These are phyloP conservation scores for Farysia itapuensis DNA, from an alignment of 1,284 basidiomycete species.

Conservation along the genomic window DNA sequence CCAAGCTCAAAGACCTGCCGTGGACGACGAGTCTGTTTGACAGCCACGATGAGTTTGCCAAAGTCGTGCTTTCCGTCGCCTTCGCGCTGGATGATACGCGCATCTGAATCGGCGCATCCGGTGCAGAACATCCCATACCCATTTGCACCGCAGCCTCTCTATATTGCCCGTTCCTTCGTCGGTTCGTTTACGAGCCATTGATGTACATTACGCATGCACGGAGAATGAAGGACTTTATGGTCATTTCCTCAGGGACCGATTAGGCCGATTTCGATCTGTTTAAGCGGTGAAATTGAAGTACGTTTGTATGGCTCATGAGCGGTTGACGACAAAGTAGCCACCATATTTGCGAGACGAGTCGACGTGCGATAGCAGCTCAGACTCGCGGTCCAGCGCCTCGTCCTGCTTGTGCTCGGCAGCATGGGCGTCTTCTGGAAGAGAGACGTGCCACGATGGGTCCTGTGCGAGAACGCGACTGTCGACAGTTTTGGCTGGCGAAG, in stretches of 20 bases:
- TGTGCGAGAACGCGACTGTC: constrained; percentile 10
- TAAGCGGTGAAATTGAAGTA: too few relatives aligned
- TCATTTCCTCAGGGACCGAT: too few relatives aligned
- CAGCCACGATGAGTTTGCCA: constrained; percentile 46
- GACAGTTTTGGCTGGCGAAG: background rate
- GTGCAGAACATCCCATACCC: too few relatives aligned
- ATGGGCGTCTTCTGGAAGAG: background rate
- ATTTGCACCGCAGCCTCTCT: too few relatives aligned
- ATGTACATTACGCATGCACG: too few relatives aligned
- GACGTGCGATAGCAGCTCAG: constrained; percentile 2
- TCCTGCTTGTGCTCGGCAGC: background rate
- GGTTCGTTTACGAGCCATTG: too few relatives aligned
- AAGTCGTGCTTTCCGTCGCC: constrained; percentile 43
- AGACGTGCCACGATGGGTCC: constrained; percentile 3
- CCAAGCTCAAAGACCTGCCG: constrained; percentile 18
- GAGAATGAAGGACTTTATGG: too few relatives aligned
- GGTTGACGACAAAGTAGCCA: constrained; percentile 16
- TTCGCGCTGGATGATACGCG: constrained; percentile 43
- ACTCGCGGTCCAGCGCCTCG: constrained; percentile 2
- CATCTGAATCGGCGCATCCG: constrained; percentile 9
- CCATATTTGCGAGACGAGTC: constrained; percentile 3
- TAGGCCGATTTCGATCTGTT: too few relatives aligned
- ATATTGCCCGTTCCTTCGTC: too few relatives aligned
- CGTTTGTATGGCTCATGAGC: too few relatives aligned
- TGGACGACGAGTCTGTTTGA: constrained; percentile 31